Evolutionary conservation across 176 grass and related monocot species (phyloP).

Genomic region (Bromus sterilis): DNA sequence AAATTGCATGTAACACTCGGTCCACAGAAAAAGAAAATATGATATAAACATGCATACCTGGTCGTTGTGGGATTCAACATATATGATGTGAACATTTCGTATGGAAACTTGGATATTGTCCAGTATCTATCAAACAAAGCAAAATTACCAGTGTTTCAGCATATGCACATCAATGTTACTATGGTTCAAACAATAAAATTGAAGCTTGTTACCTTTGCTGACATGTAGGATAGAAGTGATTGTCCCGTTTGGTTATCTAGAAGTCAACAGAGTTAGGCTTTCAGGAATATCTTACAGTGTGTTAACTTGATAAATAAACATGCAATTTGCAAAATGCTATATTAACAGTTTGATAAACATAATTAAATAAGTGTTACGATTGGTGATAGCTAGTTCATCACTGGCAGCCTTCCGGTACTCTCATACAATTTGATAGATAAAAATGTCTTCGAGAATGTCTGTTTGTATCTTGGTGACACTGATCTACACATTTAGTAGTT

Average conservation of each 20-base stretch:
- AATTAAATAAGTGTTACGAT: constrained; percentile 6
- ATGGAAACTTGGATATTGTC: constrained; percentile 93
- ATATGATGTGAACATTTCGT: constrained; percentile 77
- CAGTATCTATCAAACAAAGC: constrained; percentile 62
- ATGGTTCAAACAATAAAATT: constrained; percentile 22
- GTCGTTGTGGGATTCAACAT: constrained; percentile 58
- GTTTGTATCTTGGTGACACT: not conserved
- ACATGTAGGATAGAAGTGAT: constrained; percentile 95
- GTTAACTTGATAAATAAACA: not conserved
- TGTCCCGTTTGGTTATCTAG: constrained; percentile 93
- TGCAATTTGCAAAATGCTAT: not conserved
- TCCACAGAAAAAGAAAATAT: not conserved
- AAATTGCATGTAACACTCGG: not conserved
- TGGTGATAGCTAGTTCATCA: not conserved
- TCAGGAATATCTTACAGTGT: constrained; percentile 4
- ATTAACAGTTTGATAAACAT: not conserved
- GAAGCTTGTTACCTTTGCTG: constrained; percentile 71
- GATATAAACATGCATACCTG: constrained; percentile 44
- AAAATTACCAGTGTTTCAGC: constrained; percentile 13
- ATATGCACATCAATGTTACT: constrained; percentile 15
- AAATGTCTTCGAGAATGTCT: not conserved
- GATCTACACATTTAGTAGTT: not conserved
- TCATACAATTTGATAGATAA: not conserved
- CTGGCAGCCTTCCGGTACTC: not conserved
- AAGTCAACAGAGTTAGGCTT: constrained; percentile 22